phyloP scores from a whole-genome alignment of 768 basidiomycete genomes.

The Tricholoma saponaceum region DNA sequence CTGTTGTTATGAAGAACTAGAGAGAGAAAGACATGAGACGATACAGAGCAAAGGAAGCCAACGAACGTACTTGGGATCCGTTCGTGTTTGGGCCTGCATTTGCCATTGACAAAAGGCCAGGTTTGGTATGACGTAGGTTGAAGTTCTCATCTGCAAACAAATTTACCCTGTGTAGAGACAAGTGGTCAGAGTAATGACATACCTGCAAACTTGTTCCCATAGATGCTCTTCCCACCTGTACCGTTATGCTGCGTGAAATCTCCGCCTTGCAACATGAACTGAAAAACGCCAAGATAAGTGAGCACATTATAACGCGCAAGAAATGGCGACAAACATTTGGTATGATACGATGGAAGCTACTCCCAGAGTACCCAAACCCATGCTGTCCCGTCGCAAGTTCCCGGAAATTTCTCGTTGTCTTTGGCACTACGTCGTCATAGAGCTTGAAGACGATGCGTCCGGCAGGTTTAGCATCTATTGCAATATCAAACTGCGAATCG shows the following conservation, averaged over 20 bases:
- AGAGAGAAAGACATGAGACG: neutral
- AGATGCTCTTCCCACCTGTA: slow-evolving; percentile 84
- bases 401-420: slow-evolving; percentile 78
- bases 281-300: neutral
- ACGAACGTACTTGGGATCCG: slow-evolving; percentile 59
- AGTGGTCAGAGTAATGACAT: slow-evolving; percentile 14
- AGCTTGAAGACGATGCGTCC: slow-evolving; percentile 83
- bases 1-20: slow-evolving; percentile 78
- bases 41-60: neutral
- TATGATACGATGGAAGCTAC: slow-evolving; percentile 71
- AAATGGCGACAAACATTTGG: slow-evolving; percentile 42
- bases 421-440: slow-evolving; percentile 79
- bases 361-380: slow-evolving; percentile 69
- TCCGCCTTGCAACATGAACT: slow-evolving; percentile 87
- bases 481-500: slow-evolving; percentile 49
- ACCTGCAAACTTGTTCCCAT: slow-evolving; percentile 77
- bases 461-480: slow-evolving; percentile 53
- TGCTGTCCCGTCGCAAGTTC: slow-evolving; percentile 66
- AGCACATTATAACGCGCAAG: neutral
- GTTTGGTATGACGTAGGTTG: slow-evolving; percentile 53
- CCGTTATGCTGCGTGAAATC: slow-evolving; percentile 78
- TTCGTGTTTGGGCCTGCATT: slow-evolving; percentile 83
- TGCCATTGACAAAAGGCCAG: slow-evolving; percentile 79
- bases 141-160: slow-evolving; percentile 63
- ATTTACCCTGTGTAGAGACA: neutral